Conservation (phyloP, 306 rosid genomes). For the Cucurbita argyrosperma region DNA sequence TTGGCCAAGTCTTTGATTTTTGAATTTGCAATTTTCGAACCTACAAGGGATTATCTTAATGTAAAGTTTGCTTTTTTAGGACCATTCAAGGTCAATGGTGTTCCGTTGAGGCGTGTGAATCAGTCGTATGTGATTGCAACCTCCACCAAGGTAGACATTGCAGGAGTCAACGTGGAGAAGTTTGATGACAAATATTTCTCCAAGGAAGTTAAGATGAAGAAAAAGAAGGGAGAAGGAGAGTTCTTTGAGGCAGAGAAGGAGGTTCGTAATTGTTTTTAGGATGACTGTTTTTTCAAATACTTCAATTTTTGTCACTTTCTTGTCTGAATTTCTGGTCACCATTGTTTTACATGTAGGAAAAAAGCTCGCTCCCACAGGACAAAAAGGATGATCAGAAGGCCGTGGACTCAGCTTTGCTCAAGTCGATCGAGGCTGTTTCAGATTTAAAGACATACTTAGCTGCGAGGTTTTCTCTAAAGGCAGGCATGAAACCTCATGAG, state of each 20-base stretch:
- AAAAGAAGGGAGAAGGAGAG: constrained; percentile 51
- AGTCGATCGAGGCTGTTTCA: constrained; percentile 47
- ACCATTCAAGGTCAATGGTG: constrained; percentile 63
- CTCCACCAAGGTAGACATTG: constrained; percentile 52
- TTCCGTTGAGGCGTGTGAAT: constrained; percentile 64
- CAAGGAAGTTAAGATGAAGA: constrained; percentile 40
- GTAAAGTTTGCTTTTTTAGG: constrained; percentile 13
- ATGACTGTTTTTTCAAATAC: background rate
- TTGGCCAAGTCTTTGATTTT: no score
- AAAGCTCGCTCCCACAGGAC: constrained; percentile 47
- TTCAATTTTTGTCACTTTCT: background rate
- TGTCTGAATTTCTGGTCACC: background rate
- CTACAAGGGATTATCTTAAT: no score
- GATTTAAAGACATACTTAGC: constrained; percentile 63
- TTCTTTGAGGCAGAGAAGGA: constrained; percentile 54
- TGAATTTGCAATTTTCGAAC: no score
- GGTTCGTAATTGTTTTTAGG: constrained; percentile 16
- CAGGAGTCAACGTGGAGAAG: constrained; percentile 33
- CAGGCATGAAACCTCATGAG: constrained; percentile 76
- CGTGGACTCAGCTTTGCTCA: constrained; percentile 39
- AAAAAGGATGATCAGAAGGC: constrained; percentile 73
- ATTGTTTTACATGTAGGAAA: constrained; percentile 32
- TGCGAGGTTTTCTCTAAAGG: constrained; percentile 60
- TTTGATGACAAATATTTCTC: constrained; percentile 48
- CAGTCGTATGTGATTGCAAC: constrained; percentile 57